These are phyloP conservation scores for Raphanus hybrid DNA, from an alignment of 441 rosid species.

Conservation along the genomic window DNA sequence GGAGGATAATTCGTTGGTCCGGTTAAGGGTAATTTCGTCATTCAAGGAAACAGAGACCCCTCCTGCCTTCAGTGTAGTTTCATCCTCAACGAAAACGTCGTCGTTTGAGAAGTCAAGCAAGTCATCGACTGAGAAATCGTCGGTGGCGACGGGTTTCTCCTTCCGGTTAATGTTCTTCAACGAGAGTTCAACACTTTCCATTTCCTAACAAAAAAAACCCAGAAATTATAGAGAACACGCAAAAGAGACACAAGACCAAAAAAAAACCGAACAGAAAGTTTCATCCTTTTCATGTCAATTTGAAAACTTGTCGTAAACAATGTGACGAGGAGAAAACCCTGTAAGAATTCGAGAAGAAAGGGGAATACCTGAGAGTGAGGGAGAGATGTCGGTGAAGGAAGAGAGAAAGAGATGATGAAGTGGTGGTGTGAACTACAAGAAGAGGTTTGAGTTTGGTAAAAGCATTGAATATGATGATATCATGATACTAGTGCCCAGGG, in stretches of 20 bases:
- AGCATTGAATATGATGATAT: constrained; percentile 28
- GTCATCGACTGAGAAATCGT: constrained; percentile 41
- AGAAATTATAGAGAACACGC: neutral
- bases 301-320: neutral
- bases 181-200: constrained; percentile 34
- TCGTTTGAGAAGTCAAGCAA: constrained; percentile 38
- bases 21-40: constrained; percentile 28
- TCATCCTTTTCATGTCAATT: neutral
- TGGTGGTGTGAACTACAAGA: constrained; percentile 6
- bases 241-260: neutral
- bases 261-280: neutral
- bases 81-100: constrained; percentile 37
- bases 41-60: constrained; percentile 4
- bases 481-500: constrained; percentile 17
- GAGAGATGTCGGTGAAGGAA: constrained; percentile 27
- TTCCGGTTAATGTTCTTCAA: constrained; percentile 26
- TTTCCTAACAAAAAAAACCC: constrained; percentile 27
- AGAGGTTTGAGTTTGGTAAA: constrained; percentile 28
- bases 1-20: constrained; percentile 1
- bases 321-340: neutral
- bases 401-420: constrained; percentile 13
- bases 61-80: constrained; percentile 5
- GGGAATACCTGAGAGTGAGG: neutral
- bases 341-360: neutral
- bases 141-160: constrained; percentile 24